Base-by-base conservation (phyloP, 179 eudicot genomes). In the Silene vulgaris region DNA sequence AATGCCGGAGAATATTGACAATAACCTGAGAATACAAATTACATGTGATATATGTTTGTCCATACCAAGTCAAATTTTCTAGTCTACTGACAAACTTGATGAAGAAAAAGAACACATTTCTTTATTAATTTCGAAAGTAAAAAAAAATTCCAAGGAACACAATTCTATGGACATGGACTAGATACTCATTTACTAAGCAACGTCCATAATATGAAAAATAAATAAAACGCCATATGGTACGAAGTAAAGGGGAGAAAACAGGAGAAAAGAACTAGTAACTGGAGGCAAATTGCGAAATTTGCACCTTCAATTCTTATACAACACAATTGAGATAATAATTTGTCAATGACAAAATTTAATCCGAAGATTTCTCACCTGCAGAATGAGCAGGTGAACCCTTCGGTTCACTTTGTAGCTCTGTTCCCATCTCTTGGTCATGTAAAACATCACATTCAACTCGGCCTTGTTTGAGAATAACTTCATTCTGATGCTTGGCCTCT, bases 141-240 rank as follows among this genome's bases (percentile, higher is more conserved):
- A 9, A 54, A 50, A 16, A 28, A 75, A 43, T 29, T 13, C 65
- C 4, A 28, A 60, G 37, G 69, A 57, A 74, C 26, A 69, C 74
- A 65, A 67, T 1, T 73, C 67, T 68, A 81, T 77, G 80, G 72
- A 81, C 83, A 77, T 37, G 63, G 35, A 64, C 26, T 60, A 66
- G 71, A 73, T 28, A 75, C 6, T 60, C 73, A 59, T 13, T 43
- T 60, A 76, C 62, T 9, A 45, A 29, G 20, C 11, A 13, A 75
- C 8, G 79, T 65, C 30, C 67, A 70, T n/a, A 60, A 60, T 12
- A 68, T 28, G 28, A 11, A 73, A 29, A 11, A 73, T 71, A 65
- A 62, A 14, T 29, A 63, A 8, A 67, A 67, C 37, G 20, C 48
- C 30, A n/a, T 71, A 56, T 19, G 72, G 72, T 30, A 56, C 19